phyloP scores from a whole-genome alignment of 2,329 filamentous ascomycete species.

The Diplodia scrobiculata region DNA sequence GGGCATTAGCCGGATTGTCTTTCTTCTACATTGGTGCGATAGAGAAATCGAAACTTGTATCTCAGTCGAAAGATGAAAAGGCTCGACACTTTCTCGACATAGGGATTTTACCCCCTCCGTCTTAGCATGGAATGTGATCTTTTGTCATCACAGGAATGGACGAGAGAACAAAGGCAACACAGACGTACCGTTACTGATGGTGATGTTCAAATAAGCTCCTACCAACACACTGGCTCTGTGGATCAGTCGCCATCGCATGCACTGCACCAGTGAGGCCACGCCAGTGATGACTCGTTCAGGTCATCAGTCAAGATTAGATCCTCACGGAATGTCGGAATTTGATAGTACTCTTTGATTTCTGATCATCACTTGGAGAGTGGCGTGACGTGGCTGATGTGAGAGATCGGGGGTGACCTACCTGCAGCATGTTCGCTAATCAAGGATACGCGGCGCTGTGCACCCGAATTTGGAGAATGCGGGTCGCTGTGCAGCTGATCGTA shows the following conservation, averaged over 20 bases:
- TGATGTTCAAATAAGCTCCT: slow-evolving; percentile 18
- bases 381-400: slow-evolving; percentile 19
- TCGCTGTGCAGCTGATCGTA: slow-evolving; percentile 26
- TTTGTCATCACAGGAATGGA: slow-evolving; percentile 33
- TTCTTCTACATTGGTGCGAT: neutral
- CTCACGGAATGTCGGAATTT: slow-evolving; percentile 31
- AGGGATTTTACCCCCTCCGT: slow-evolving; percentile 33
- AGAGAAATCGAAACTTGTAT: slow-evolving; percentile 11
- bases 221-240: neutral
- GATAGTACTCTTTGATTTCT: slow-evolving; percentile 28
- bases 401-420: slow-evolving; percentile 20
- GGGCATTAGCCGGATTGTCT: slow-evolving; percentile 8
- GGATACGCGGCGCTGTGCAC: slow-evolving; percentile 18
- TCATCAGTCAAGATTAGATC: slow-evolving; percentile 25
- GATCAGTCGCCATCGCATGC: slow-evolving; percentile 6
- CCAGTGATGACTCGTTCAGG: slow-evolving; percentile 2
- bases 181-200: neutral
- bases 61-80: slow-evolving; percentile 36
- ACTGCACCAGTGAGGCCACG: neutral
- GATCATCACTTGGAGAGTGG: slow-evolving; percentile 29
- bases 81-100: slow-evolving; percentile 31
- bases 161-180: neutral
- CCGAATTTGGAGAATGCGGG: slow-evolving; percentile 11
- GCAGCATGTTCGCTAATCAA: slow-evolving; percentile 3
- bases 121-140: slow-evolving; percentile 39